Conservation (phyloP, 2,329 filamentous ascomycete genomes). For the Aureobasidium melanogenum region DNA sequence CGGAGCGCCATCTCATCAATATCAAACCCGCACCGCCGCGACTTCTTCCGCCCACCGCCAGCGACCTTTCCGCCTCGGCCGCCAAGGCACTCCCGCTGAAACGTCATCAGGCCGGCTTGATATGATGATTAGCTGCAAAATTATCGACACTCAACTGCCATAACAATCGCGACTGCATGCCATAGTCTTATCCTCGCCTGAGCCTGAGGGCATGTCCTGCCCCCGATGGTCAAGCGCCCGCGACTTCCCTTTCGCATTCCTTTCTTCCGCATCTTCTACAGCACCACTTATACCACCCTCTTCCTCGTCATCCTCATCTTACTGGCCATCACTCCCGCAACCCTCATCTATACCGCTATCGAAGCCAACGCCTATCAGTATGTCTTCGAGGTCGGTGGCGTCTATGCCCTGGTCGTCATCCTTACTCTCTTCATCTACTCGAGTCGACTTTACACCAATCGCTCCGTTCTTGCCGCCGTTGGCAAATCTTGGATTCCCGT, state of each 20-base stretch:
- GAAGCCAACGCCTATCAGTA: slow-evolving; percentile 61
- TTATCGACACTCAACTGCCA: background rate
- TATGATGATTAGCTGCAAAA: background rate
- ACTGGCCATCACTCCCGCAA: slow-evolving; percentile 69
- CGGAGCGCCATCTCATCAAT: background rate
- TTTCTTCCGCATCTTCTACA: slow-evolving; percentile 74
- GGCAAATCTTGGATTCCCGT: slow-evolving; percentile 81
- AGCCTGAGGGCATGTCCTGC: slow-evolving; percentile 8
- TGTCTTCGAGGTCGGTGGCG: slow-evolving; percentile 69
- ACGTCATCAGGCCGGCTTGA: background rate
- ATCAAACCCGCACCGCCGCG: background rate
- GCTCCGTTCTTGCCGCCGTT: slow-evolving; percentile 68
- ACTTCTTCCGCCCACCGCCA: background rate
- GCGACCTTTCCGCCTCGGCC: background rate
- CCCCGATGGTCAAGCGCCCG: slow-evolving; percentile 8
- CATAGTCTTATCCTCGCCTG: background rate
- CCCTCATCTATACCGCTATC: slow-evolving; percentile 68
- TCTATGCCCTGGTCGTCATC: slow-evolving; percentile 64
- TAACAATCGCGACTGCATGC: slow-evolving; percentile 8
- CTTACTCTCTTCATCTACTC: slow-evolving; percentile 70
- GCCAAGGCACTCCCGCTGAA: background rate
- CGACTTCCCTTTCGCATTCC: slow-evolving; percentile 37
- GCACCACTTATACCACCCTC: slow-evolving; percentile 65
- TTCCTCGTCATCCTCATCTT: slow-evolving; percentile 64
- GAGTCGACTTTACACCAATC: slow-evolving; percentile 77